Evolutionary conservation across 2,329 filamentous ascomycete genomes (phyloP), one percentile per base, ranked within the genome.

Genomic region (Curvularia sp.): DNA sequence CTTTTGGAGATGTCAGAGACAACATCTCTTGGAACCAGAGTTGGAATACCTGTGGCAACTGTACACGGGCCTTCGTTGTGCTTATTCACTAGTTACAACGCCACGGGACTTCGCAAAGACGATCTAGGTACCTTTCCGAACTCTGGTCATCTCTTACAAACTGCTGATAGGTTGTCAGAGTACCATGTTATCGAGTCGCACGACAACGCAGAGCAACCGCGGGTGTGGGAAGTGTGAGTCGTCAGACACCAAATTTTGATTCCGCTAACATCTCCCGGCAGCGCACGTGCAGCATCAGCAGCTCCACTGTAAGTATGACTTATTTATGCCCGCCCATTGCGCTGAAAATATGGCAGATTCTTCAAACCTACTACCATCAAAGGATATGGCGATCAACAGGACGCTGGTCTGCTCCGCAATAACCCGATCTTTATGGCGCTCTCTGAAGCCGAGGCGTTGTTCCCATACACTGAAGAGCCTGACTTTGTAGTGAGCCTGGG

Each of bases 1-100:
- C 60, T 64, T 43, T 47, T 64, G 52, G 57, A 62, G 48, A 39
- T 33, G 39, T 62, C 49, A 22, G 51, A 62, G 52, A 42, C 54
- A 49, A 62, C 43, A 18, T 60, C 51, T 30, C 60, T 43, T 52
- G 60, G 58, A 43, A 64, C 50, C 24, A 54, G 53, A 24, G 30
- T 64, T 53, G 46, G 62, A 18, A 48, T 64, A 38, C 62, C 49
- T 26, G 56, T 64, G 18, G 55, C 51, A 39, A 64, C 48, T 35
- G 59, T 64, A 43, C 53, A 26, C 44, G 28, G 53, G 44, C 56
- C 47, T 10, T 62, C 49, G 13, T 55, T 55, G 47, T 55, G 57
- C 31, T 51, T 64, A 22, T 64, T 64, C 51, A 64, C 60, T 38
- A 64, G 60, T 35, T 65, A 65, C 49, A 65, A 65, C 55, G 49